Evolutionary conservation across 768 basidiomycete genomes (phyloP), one percentile per base, ranked within the genome.

Genomic region (Lentinula aciculospora): DNA sequence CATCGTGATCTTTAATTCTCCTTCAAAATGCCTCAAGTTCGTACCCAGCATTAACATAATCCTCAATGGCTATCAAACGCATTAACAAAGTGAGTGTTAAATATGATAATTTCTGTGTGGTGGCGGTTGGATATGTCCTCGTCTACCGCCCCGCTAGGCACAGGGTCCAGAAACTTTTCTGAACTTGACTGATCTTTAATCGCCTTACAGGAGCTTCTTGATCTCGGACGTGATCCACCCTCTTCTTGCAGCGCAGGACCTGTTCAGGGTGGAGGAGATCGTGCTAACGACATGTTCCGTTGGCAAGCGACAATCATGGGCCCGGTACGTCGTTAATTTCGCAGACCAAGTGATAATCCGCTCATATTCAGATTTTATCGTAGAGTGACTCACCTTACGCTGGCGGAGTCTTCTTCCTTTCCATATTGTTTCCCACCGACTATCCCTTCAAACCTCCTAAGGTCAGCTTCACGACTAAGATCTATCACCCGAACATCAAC

Each of bases 221-320:
- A 99, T 81, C 95, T 99, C 74, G 95, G 95, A 56, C 94, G 95
- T 70, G 97, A 99, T 81, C 97, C 97, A 73, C 97, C 97, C 65
- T 94, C 95, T 55, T 98, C 97, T 58, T 99, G 97, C 88, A 95
- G 93, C 67, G 97, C 97, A 66, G 97, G 97, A 54, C 51, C 51
- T 37, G 23, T 36, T 23, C 23, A 53, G 12, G 32, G 23, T 21
- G 45, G 21, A 6, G 42, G 19, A 44, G 97, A 97, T 44, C 94
- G 89, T 60, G 93, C 93, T 54, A 95, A 98, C 71, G 95, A 98
- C 76, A 88, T 98, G 86, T 99, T 98, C 81, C 87, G 94, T 71
- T 98, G 95, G 96, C 94, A 98, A 73, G 96, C 96, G 60, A 98
- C 96, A 64, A 98, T 98, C 72, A 98, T 98, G 96, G 96, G 96